Conservation (phyloP, 2,329 filamentous ascomycete species). For the Rachicladosporium sp. region DNA sequence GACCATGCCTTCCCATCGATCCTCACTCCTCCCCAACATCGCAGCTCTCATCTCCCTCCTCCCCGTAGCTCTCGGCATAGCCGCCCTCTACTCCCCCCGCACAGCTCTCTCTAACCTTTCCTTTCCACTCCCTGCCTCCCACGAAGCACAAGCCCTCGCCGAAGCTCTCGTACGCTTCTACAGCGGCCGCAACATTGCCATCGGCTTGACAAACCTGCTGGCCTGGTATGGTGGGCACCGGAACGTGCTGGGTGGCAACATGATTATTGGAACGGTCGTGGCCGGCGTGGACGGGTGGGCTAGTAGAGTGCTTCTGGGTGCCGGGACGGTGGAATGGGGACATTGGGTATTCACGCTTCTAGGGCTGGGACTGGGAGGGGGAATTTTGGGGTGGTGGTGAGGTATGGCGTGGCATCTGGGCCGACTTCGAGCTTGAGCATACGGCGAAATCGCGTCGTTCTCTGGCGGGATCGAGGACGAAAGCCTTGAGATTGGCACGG, state of each 20-base stretch:
- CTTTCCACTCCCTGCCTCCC: not conserved
- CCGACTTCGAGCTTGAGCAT: no score
- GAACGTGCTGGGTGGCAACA: slow-evolving; percentile 2
- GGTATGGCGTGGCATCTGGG: no score
- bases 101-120: not conserved
- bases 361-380: slow-evolving; percentile 2
- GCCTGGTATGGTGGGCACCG: slow-evolving; percentile 6
- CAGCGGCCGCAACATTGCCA: slow-evolving; percentile 5
- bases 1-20: no score
- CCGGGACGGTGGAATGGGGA: slow-evolving; percentile 4
- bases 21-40: slow-evolving; percentile 1
- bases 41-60: slow-evolving; percentile 2
- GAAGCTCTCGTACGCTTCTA: slow-evolving; percentile 3
- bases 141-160: slow-evolving; percentile 1
- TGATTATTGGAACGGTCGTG: slow-evolving; percentile 1
- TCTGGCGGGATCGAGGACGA: no score
- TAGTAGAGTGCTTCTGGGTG: not conserved
- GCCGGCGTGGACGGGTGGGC: slow-evolving; percentile 5
- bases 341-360: slow-evolving; percentile 5
- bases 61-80: slow-evolving; percentile 2
- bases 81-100: slow-evolving; percentile 2
- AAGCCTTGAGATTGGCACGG: no score
- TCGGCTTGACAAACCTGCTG: slow-evolving; percentile 2
- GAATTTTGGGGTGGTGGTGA: slow-evolving; percentile 6
- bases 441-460: no score